These are phyloP conservation scores for Diplotaxis tenuifolia DNA, from an alignment of 345 rosid species.

Conservation along the genomic window DNA sequence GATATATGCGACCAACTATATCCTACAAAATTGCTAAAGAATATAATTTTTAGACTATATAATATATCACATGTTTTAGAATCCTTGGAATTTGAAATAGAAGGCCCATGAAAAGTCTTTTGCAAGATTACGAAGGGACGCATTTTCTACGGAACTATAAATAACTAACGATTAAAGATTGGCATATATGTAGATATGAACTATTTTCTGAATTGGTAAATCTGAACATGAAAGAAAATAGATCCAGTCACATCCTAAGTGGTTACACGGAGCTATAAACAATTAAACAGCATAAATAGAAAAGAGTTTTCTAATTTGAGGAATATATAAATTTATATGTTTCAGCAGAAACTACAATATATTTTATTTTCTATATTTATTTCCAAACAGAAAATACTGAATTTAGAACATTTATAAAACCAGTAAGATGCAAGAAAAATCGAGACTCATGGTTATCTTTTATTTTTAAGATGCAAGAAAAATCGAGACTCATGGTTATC, in stretches of 20 bases:
- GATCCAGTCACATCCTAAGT: slow-evolving; percentile 18
- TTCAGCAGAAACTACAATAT: neutral
- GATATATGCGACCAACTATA: no score
- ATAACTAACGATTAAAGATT: slow-evolving; percentile 9
- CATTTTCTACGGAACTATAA: slow-evolving; percentile 15
- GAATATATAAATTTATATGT: neutral
- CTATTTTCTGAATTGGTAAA: slow-evolving; percentile 11
- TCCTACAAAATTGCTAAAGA: no score
- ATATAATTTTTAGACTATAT: no score
- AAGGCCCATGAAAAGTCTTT: slow-evolving; percentile 17
- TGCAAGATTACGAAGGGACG: slow-evolving; percentile 25
- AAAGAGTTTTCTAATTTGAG: slow-evolving; percentile 21
- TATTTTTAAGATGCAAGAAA: neutral
- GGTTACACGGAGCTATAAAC: slow-evolving; percentile 13
- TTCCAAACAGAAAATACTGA: neutral
- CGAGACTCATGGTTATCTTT: neutral
- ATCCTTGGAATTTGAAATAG: no score
- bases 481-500: neutral
- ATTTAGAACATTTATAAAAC: neutral
- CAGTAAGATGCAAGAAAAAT: neutral
- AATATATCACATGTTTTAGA: no score
- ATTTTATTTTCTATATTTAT: neutral
- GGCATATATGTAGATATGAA: neutral
- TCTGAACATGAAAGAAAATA: slow-evolving; percentile 19
- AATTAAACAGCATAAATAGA: slow-evolving; percentile 15